phyloP scores from a whole-genome alignment of 352 stramenopile genomes.

The Globisporangium okanoganense region DNA sequence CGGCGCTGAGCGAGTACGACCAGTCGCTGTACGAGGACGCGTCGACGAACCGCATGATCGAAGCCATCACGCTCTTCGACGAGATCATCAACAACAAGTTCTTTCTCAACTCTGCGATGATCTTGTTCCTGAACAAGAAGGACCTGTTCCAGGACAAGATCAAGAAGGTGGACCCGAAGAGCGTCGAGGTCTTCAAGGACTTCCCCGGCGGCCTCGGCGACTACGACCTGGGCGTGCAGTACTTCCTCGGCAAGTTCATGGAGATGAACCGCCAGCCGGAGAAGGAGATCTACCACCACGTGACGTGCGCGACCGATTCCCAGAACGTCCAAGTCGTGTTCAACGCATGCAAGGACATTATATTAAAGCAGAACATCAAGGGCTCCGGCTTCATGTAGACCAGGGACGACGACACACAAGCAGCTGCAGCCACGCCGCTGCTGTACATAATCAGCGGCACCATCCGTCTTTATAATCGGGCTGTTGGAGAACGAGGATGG shows the following conservation, averaged over 20 bases:
- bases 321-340: slow-evolving; percentile 96
- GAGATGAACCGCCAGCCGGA: slow-evolving; percentile 91
- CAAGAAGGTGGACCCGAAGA: slow-evolving; percentile 91
- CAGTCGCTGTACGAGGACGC: slow-evolving; percentile 94
- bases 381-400: slow-evolving; percentile 86
- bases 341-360: slow-evolving; percentile 96
- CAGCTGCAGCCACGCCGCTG: neutral
- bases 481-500: slow-evolving; percentile 1
- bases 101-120: slow-evolving; percentile 93
- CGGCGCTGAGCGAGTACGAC: slow-evolving; percentile 94
- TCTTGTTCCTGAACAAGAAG: slow-evolving; percentile 97
- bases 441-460: neutral
- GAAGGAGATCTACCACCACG: slow-evolving; percentile 94
- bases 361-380: slow-evolving; percentile 93
- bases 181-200: slow-evolving; percentile 88
- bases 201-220: slow-evolving; percentile 82
- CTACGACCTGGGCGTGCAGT: slow-evolving; percentile 86
- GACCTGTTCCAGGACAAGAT: slow-evolving; percentile 97
- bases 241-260: slow-evolving; percentile 94
- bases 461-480: slow-evolving; percentile 13
- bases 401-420: neutral
- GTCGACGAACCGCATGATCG: slow-evolving; percentile 93
- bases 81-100: slow-evolving; percentile 95
- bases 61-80: slow-evolving; percentile 93
- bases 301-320: slow-evolving; percentile 96